Evolutionary conservation across 257 asterid genomes (phyloP).

Genomic region (Solanum etuberosum): DNA sequence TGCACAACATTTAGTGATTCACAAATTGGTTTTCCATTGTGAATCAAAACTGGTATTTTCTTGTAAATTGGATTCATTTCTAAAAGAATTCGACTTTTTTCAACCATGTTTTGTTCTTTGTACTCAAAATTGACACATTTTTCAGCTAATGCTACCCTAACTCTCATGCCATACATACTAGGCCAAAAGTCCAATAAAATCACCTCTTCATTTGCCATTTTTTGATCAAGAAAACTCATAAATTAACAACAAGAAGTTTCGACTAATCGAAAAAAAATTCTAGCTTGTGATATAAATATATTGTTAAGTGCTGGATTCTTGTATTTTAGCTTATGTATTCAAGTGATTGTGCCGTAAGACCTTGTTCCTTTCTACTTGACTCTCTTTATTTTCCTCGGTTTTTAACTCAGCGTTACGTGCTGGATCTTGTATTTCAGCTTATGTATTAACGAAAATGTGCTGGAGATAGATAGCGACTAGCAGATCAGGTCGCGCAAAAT

Average conservation of each 20-base stretch:
- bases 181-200: constrained; percentile 9
- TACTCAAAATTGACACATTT: constrained; percentile 28
- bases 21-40: constrained; percentile 12
- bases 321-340: neutral
- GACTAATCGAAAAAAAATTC: neutral
- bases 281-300: neutral
- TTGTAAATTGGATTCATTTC: constrained; percentile 35
- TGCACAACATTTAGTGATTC: constrained; percentile 7
- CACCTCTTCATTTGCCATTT: neutral
- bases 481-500: neutral
- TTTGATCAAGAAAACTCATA: neutral
- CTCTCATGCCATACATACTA: constrained; percentile 42
- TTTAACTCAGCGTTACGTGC: neutral
- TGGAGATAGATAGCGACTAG: neutral
- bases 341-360: neutral
- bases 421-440: neutral
- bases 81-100: constrained; percentile 7
- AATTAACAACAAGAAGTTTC: neutral
- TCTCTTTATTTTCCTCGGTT: neutral
- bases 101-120: constrained; percentile 19
- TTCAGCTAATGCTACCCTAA: constrained; percentile 32
- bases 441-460: neutral
- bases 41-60: constrained; percentile 25
- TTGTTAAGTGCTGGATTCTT: neutral
- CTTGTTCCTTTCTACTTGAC: neutral